A percentile compares a stretch with the other conserved stretches of the same genome.
Evolutionary conservation across 1,139 yeast species (phyloP).

Genomic region (Taiozyma sp.): DNA sequence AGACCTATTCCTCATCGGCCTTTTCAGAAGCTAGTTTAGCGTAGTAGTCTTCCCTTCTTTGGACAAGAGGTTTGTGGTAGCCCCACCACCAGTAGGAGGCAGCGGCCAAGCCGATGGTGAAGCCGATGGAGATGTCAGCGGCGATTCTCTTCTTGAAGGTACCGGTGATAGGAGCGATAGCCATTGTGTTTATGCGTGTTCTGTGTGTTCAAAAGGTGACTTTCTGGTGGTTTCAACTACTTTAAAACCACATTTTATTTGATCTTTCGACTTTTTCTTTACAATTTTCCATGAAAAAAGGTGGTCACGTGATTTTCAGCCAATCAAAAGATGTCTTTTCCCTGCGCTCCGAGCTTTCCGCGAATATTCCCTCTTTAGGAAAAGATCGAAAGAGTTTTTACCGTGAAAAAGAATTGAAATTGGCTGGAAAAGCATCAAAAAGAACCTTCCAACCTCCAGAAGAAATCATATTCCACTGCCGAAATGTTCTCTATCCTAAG

Average conservation of each 20-base stretch:
- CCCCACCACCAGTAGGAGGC: constrained; percentile 71
- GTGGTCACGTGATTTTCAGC: constrained; percentile 2
- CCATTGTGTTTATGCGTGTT: constrained; percentile 36
- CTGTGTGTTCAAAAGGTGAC: background rate
- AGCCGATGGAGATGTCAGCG: constrained; percentile 71
- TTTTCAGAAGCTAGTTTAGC: constrained; percentile 66
- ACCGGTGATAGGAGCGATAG: constrained; percentile 89
- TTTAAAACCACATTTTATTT: background rate
- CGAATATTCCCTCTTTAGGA: background rate
- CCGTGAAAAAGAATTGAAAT: background rate
- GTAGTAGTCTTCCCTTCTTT: constrained; percentile 81
- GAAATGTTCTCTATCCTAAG: constrained; percentile 27
- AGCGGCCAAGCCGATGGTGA: constrained; percentile 44
- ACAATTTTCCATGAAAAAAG: too few relatives aligned
- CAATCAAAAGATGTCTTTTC: constrained; percentile 1
- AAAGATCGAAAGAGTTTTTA: background rate
- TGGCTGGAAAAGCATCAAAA: background rate
- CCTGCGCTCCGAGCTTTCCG: background rate
- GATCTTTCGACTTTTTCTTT: background rate
- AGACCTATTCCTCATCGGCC: constrained; percentile 33
- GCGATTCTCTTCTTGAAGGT: constrained; percentile 76
- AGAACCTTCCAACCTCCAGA: too few relatives aligned
- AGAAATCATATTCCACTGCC: background rate
- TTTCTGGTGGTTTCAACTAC: background rate
- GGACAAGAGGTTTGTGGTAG: constrained; percentile 66